phyloP scores from a whole-genome alignment of 177 flowering plant genomes.

The Tripterygium wilfordii region DNA sequence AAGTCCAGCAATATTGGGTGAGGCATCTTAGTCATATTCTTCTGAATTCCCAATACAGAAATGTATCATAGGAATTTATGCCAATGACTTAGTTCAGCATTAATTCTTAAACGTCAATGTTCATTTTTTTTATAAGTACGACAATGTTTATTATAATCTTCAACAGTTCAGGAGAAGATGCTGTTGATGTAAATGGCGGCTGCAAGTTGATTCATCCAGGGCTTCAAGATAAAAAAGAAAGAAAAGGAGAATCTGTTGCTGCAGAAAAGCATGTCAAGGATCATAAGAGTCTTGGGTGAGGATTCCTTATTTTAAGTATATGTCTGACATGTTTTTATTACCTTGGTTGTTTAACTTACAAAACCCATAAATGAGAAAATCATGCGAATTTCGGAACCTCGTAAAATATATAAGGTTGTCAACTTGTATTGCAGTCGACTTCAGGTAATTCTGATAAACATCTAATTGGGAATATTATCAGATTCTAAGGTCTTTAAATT shows the following conservation, averaged over 20 bases:
- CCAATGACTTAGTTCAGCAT: background rate
- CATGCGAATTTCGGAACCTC: too few relatives aligned
- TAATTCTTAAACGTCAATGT: background rate
- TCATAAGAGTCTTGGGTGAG: constrained; percentile 18
- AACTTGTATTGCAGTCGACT: too few relatives aligned
- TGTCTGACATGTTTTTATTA: too few relatives aligned
- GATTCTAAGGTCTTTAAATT: too few relatives aligned
- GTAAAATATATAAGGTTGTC: too few relatives aligned
- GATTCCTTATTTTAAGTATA: too few relatives aligned
- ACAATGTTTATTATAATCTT: constrained; percentile 1
- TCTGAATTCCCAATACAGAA: background rate
- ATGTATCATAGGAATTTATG: background rate
- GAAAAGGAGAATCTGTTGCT: constrained; percentile 6
- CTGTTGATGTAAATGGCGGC: constrained; percentile 4
- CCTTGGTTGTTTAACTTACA: too few relatives aligned
- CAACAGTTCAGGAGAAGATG: constrained; percentile 13
- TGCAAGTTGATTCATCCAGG: constrained; percentile 3
- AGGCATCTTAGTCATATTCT: background rate
- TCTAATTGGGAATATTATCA: too few relatives aligned
- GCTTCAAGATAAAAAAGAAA: constrained; percentile 2
- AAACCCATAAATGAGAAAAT: too few relatives aligned
- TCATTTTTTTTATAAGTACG: too few relatives aligned
- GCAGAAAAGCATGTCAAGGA: constrained; percentile 9
- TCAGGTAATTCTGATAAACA: too few relatives aligned
- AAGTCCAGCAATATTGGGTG: constrained; percentile 11